Conservation (phyloP, 2,329 filamentous ascomycete species). For the Colletotrichum limetticola region DNA sequence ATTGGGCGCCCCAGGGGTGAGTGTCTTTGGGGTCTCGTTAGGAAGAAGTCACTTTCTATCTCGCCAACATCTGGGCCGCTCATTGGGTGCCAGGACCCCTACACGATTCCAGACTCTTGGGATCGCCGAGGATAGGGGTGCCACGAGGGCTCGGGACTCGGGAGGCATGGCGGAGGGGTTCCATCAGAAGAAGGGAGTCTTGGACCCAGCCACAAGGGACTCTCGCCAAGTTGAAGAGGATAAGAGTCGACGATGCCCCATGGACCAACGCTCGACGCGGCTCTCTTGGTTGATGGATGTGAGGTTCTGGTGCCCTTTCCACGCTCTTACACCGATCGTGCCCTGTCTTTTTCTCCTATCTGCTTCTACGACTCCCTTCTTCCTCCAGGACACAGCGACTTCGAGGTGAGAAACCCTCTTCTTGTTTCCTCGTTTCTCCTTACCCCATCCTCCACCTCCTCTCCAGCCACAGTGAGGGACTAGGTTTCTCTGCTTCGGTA, state of each 20-base stretch:
- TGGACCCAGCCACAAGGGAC: slow-evolving; percentile 9
- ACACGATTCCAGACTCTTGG: slow-evolving; percentile 33
- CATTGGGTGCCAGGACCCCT: slow-evolving; percentile 25
- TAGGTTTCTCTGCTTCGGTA: neutral
- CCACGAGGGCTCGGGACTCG: slow-evolving; percentile 24
- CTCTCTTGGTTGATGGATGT: neutral
- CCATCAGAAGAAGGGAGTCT: slow-evolving; percentile 15
- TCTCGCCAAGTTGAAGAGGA: slow-evolving; percentile 18
- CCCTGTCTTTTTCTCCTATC: no score
- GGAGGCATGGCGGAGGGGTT: slow-evolving; percentile 26
- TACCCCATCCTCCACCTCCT: neutral
- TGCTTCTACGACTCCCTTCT: neutral
- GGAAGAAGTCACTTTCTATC: slow-evolving; percentile 37
- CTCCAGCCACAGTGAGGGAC: slow-evolving; percentile 22
- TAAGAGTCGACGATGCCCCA: slow-evolving; percentile 24
- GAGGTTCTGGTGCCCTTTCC: neutral
- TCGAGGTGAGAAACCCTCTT: neutral
- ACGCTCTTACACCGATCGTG: neutral
- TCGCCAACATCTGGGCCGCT: slow-evolving; percentile 5
- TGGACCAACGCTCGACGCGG: neutral
- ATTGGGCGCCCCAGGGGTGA: slow-evolving; percentile 10
- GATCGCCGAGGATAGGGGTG: slow-evolving; percentile 33
- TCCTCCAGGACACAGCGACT: neutral
- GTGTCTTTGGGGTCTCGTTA: slow-evolving; percentile 23
- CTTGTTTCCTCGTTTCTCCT: neutral